These are phyloP conservation scores for Scutellaria minor DNA, from an alignment of 257 asterid genomes.

Conservation along the genomic window DNA sequence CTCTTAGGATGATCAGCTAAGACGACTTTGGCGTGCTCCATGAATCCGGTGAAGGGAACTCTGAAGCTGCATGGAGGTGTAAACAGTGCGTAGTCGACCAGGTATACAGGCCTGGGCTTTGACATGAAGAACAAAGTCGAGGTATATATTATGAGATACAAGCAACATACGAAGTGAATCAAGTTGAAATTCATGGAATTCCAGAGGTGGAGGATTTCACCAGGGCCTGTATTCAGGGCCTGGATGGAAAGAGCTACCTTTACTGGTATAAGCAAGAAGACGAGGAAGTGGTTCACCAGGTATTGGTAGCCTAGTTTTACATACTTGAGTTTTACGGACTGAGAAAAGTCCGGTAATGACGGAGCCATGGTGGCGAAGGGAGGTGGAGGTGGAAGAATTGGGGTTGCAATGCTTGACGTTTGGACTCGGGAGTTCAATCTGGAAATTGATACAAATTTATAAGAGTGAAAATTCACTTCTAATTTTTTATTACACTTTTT, in stretches of 20 bases:
- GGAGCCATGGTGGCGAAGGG: slow-evolving; percentile 35
- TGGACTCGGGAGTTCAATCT: not conserved
- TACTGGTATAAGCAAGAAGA: slow-evolving; percentile 42
- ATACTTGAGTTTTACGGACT: slow-evolving; percentile 45
- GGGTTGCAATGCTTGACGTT: not conserved
- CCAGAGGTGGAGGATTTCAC: slow-evolving; percentile 29
- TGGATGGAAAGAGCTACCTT: slow-evolving; percentile 34
- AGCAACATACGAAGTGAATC: slow-evolving; percentile 3
- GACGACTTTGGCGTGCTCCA: slow-evolving; percentile 47
- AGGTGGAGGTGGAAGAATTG: not conserved
- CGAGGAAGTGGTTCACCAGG: slow-evolving; percentile 49
- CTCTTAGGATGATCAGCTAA: slow-evolving; percentile 44
- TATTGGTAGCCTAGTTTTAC: slow-evolving; percentile 47
- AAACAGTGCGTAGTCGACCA: slow-evolving; percentile 61
- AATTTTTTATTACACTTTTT: too few relatives aligned
- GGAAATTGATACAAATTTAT: slow-evolving; percentile 7
- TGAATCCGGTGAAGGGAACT: slow-evolving; percentile 48
- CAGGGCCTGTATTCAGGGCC: slow-evolving; percentile 33
- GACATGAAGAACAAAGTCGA: slow-evolving; percentile 42
- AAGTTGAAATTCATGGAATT: slow-evolving; percentile 42
- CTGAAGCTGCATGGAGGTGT: slow-evolving; percentile 50
- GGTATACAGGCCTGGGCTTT: slow-evolving; percentile 50
- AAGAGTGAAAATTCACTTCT: slow-evolving; percentile 11
- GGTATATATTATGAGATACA: slow-evolving; percentile 40
- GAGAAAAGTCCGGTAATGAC: slow-evolving; percentile 36